Percentiles rank a stretch among this genome's conserved stretches.
These are phyloP conservation scores for Dictyostelium intermedium DNA, from an alignment of 78 protist genomes.

Conservation along the genomic window DNA sequence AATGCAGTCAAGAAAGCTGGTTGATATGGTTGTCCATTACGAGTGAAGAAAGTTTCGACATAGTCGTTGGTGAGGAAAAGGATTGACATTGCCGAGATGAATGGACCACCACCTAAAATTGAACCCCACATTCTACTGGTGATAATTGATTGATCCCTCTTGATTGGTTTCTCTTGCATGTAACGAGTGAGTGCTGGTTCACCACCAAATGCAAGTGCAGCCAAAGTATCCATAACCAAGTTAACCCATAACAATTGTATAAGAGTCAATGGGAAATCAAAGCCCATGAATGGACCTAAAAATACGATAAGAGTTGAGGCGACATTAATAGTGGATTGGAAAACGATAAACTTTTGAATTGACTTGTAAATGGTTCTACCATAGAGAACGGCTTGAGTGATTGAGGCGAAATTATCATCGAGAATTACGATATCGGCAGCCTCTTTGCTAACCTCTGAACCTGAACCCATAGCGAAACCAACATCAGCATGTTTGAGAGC, in stretches of 20 bases:
- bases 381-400: conserved; percentile 89
- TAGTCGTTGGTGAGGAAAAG: conserved; percentile 42
- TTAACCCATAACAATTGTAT: conserved; percentile 96
- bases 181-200: conserved; percentile 89
- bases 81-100: conserved; percentile 61
- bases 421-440: conserved; percentile 95
- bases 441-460: conserved; percentile 94
- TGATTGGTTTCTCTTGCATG: conserved; percentile 83
- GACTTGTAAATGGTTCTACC: conserved; percentile 89
- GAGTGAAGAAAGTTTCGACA: conserved; percentile 33
- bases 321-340: conserved; percentile 92
- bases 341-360: conserved; percentile 88
- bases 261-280: conserved; percentile 87
- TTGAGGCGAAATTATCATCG: conserved; percentile 95
- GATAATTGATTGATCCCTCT: conserved; percentile 75
- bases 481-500: conserved; percentile 93
- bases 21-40: conserved; percentile 41
- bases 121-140: conserved; percentile 81
- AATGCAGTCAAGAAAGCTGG: conserved; percentile 85
- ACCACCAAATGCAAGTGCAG: conserved; percentile 94
- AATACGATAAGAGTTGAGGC: conserved; percentile 88
- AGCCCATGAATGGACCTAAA: conserved; percentile 87
- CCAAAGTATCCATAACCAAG: conserved; percentile 94
- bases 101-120: conserved; percentile 79
- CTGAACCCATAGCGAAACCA: conserved; percentile 94